Base-by-base conservation (phyloP, 495 filamentous ascomycete species). In the Diplogelasinospora grovesii region DNA sequence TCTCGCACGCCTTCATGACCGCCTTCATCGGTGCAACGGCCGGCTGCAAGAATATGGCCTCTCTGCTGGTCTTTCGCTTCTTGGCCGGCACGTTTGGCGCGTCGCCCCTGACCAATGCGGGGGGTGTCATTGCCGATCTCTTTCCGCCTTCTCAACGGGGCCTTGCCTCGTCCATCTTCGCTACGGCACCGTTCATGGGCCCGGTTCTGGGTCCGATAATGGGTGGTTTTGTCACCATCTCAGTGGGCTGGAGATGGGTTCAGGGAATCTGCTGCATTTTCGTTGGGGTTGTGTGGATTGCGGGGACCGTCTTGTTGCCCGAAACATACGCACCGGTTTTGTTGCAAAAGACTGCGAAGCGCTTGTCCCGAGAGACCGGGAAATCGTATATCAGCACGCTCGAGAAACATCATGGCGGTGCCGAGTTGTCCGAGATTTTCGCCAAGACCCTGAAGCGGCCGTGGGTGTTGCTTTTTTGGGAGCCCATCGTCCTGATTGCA, bases 291-390 rank as follows among this genome's bases (percentile, higher is more conserved):
- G 56, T 85, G 38, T 77, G 86, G 41, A 68, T 74, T 22, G 53
- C 71, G 18, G 75, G 88, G 36, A 51, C 75, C 27, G 52, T 84
- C 13, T 60, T 81, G 25, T 77, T 92, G 2, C 87, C 89, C 8
- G 89, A 95, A 64, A 95, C 89, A 0, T 96, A 96, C 58, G 77
- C 56, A 1, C 66, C 72, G 8, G 76, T 81, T 13, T 69, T 95
- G 11, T 71, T 95, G 23, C 78, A 81, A 38, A 62, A 68, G 18
- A 84, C 86, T 36, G 89, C 89, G 1, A 66, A 62, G 23, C 68
- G 71, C 43, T 64, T 90, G 22, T 77, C 81, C 31, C 58, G 77
- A 53, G 67, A 78, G 40, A 93, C 82, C 7, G 81, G 84, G 9
- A 80, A 89, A 30, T 57, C 64, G n/a, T 74, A 77, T 57, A 41